Conservation (phyloP, 371 early-diverging fungal genomes). For the Encephalitozoon hellem region DNA sequence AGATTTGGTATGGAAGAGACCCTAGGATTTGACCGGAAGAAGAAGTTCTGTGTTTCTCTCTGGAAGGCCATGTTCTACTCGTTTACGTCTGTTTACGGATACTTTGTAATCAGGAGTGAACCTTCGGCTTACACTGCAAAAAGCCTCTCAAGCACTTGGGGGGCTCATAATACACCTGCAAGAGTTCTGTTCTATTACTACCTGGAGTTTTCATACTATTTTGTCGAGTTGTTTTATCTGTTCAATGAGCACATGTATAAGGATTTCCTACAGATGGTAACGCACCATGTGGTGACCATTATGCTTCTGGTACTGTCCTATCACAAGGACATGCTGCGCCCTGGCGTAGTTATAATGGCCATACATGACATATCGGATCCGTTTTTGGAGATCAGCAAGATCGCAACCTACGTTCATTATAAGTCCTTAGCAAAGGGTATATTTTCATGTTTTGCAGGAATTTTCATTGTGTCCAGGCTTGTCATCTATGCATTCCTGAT, state of each 20-base stretch:
- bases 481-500: constrained; percentile 48
- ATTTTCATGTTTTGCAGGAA: constrained; percentile 62
- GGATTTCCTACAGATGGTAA: constrained; percentile 59
- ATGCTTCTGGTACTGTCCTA: constrained; percentile 60
- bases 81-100: constrained; percentile 25
- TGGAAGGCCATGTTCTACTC: constrained; percentile 47
- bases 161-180: constrained; percentile 19
- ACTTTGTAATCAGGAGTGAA: constrained; percentile 27
- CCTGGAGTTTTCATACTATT: constrained; percentile 51
- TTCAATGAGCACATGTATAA: constrained; percentile 45
- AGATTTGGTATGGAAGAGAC: not conserved
- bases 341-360: constrained; percentile 63
- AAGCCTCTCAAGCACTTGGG: constrained; percentile 32
- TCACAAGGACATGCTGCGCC: constrained; percentile 40
- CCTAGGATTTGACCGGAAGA: not conserved
- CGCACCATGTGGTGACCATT: constrained; percentile 64
- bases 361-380: constrained; percentile 65
- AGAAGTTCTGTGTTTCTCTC: constrained; percentile 41
- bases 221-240: constrained; percentile 42
- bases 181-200: constrained; percentile 44
- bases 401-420: constrained; percentile 60
- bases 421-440: constrained; percentile 59
- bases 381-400: constrained; percentile 65
- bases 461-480: constrained; percentile 62
- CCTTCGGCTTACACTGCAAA: constrained; percentile 34